Evolutionary conservation across 1,284 basidiomycete species (phyloP), one percentile per base, ranked within the genome.

Genomic region (Boletellus deceptivus): DNA sequence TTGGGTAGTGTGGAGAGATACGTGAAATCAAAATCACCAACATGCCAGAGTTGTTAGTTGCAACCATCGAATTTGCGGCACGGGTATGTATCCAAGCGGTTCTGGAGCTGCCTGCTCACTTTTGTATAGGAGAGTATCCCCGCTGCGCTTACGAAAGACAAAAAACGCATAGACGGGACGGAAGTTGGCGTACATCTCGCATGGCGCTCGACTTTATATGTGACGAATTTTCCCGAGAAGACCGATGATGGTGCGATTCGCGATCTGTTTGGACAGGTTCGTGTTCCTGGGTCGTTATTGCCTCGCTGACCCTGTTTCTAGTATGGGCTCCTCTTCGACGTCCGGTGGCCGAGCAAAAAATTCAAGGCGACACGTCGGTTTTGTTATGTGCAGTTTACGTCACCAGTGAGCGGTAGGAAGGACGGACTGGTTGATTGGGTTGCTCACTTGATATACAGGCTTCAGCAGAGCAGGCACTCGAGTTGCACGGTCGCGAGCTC

Each of bases 331-430:
- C 82, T 99, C 46, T 91, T 99, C 53, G 93, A 97, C 57, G 90
- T 95, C 13, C 88, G 97, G 17, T 99, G 96, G 97, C 97, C 97
- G 6, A 97, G 93, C 72, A 95, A 95, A 67, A 95, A 96, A 65
- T 96, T 93, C 75, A 94, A 93, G 67, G 83, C 77, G 48, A 88
- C 88, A 1, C 77, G 97, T 24, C 80, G 97, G 13, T 99, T 99
- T 70, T 96, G 92, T 66, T 99, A 99, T 66, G 77, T 99, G 2
- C 95, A 98, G 58, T 98, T 82, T 67, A 87, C 86, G 1, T 84
- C 84, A 20, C 89, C 92, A 0, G 92, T 92, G 59, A 53, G 86
- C 74, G 8, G 20, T 27, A 4, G 29, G 13, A 34, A 7, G 29
- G 33, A 14, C 39, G 7, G 42, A 8, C 16, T 37, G 16, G 41